Evolutionary conservation across 2,329 filamentous ascomycete genomes (phyloP).

Genomic region (Pseudomassariella vexata): DNA sequence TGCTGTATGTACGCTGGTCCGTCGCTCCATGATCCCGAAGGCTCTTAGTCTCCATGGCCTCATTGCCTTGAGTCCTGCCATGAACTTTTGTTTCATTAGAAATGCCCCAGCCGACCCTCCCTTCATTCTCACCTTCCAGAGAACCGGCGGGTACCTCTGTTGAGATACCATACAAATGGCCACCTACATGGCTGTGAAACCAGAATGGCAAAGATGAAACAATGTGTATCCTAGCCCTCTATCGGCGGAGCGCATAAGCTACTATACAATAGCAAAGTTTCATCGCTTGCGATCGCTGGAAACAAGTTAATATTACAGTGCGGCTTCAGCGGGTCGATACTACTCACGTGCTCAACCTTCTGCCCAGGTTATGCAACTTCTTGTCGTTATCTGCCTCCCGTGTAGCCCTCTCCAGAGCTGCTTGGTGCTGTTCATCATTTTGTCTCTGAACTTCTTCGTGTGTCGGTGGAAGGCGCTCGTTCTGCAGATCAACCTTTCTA

Average conservation of each 20-base stretch:
- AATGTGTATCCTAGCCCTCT: no score
- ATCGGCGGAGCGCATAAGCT: background rate
- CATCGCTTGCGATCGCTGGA: slow-evolving; percentile 8
- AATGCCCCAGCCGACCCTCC: no score
- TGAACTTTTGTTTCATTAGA: no score
- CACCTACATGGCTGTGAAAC: no score
- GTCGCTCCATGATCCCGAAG: no score
- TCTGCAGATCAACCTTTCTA: slow-evolving; percentile 92
- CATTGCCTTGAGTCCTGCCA: no score
- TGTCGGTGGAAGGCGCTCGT: slow-evolving; percentile 86
- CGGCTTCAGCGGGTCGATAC: background rate
- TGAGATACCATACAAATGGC: no score
- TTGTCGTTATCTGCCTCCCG: slow-evolving; percentile 89
- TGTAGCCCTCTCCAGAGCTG: slow-evolving; percentile 76
- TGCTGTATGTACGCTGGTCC: no score
- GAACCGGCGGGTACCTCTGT: no score
- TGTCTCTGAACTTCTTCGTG: slow-evolving; percentile 89
- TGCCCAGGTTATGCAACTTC: slow-evolving; percentile 77
- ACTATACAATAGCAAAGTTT: background rate
- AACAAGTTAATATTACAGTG: background rate
- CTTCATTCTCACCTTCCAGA: no score
- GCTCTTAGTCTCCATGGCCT: no score
- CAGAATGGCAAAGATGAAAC: no score
- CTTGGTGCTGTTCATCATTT: slow-evolving; percentile 57
- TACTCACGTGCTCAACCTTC: slow-evolving; percentile 95